phyloP scores from a whole-genome alignment of 2,329 filamentous ascomycete genomes.

The Paraconiothyrium sp. region DNA sequence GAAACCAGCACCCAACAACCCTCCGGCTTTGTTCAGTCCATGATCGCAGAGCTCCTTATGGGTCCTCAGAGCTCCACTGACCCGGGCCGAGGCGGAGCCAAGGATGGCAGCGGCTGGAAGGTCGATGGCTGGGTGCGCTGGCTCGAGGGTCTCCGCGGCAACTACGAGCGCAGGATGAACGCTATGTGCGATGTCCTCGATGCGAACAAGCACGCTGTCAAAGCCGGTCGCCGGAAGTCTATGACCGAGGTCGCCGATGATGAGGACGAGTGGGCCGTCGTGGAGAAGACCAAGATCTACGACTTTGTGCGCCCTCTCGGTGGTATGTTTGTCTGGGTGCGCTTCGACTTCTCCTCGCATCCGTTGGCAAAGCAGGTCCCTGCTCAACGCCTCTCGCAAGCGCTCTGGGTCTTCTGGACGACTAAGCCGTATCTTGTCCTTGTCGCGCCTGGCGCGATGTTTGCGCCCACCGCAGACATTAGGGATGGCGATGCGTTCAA shows the following conservation, averaged over 20 bases:
- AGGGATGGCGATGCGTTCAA: slow-evolving; percentile 69
- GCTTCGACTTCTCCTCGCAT: slow-evolving; percentile 75
- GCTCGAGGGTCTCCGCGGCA: slow-evolving; percentile 83
- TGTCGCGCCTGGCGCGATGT: slow-evolving; percentile 76
- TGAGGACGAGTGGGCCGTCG: slow-evolving; percentile 74
- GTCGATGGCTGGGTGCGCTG: slow-evolving; percentile 89
- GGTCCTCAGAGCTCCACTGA: slow-evolving; percentile 69
- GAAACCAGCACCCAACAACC: slow-evolving; percentile 85
- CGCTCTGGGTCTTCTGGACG: slow-evolving; percentile 77
- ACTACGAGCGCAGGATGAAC: slow-evolving; percentile 86
- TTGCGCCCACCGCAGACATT: slow-evolving; percentile 73
- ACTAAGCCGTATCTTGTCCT: slow-evolving; percentile 75
- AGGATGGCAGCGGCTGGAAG: slow-evolving; percentile 73
- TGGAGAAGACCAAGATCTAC: slow-evolving; percentile 78
- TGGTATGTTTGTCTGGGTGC: slow-evolving; percentile 93
- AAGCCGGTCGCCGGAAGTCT: slow-evolving; percentile 62
- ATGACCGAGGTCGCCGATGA: slow-evolving; percentile 44
- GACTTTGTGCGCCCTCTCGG: slow-evolving; percentile 82
- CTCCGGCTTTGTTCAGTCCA: slow-evolving; percentile 86
- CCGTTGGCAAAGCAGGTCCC: slow-evolving; percentile 70
- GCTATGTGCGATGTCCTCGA: slow-evolving; percentile 80
- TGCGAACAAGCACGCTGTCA: slow-evolving; percentile 70
- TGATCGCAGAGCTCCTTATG: slow-evolving; percentile 80
- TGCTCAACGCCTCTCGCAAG: slow-evolving; percentile 66
- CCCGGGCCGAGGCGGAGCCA: slow-evolving; percentile 57